A percentile compares a stretch with the other conserved stretches of the same genome.
phyloP scores from a whole-genome alignment of 78 protist species.

The Guillardia theta region DNA sequence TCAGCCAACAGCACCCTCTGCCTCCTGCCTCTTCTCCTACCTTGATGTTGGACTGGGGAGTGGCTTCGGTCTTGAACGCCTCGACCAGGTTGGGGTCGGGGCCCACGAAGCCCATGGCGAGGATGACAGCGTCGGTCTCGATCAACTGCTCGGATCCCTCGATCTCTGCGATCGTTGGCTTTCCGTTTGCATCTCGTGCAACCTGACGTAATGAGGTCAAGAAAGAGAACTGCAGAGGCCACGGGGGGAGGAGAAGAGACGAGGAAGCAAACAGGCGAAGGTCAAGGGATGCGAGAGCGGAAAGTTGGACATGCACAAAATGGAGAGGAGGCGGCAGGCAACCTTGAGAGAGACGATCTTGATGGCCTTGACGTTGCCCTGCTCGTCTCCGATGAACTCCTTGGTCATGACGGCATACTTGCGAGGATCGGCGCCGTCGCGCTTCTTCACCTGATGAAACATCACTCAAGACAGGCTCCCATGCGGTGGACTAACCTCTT shows the following conservation, averaged over 20 bases:
- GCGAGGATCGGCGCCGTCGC: slow-evolving; percentile 48
- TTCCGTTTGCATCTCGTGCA: neutral
- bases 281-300: no score
- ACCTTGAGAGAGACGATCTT: slow-evolving; percentile 43
- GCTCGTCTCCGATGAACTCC: slow-evolving; percentile 58
- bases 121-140: slow-evolving; percentile 68
- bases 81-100: neutral
- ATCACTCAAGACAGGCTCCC: no score
- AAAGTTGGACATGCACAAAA: no score
- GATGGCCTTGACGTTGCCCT: slow-evolving; percentile 67
- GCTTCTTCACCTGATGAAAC: slow-evolving; percentile 44
- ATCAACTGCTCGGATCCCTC: slow-evolving; percentile 35
- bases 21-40: no score
- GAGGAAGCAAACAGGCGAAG: no score
- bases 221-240: no score
- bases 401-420: slow-evolving; percentile 62
- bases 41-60: slow-evolving; percentile 1
- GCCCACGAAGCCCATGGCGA: slow-evolving; percentile 79
- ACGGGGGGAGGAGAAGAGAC: no score
- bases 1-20: no score
- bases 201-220: no score
- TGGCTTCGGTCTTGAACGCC: neutral
- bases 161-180: slow-evolving; percentile 17
- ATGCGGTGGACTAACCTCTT: no score
- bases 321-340: no score